A percentile compares a stretch with the other conserved stretches of the same genome.
These are phyloP conservation scores for Hymenoscyphus fructigenus DNA, from an alignment of 2,329 filamentous ascomycete species.

Conservation along the genomic window DNA sequence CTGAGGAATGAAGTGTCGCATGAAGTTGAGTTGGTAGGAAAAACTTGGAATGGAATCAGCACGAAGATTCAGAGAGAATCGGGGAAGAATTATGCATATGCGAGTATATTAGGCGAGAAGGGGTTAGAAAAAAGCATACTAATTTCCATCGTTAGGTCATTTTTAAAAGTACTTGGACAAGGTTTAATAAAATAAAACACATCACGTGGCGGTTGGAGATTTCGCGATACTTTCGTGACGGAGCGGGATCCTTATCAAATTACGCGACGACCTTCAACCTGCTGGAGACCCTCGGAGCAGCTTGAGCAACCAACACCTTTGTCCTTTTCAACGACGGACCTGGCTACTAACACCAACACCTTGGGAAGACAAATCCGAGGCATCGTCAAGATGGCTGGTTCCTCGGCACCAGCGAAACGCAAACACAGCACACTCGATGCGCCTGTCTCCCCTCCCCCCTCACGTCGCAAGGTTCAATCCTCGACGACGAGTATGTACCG, in stretches of 20 bases:
- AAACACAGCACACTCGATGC: slow-evolving; percentile 27
- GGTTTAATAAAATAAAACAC: not conserved
- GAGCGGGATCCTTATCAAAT: too few species aligned
- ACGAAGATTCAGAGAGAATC: too few species aligned
- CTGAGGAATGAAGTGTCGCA: too few species aligned
- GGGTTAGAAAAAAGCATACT: too few species aligned
- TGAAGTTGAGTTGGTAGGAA: too few species aligned
- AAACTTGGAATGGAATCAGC: too few species aligned
- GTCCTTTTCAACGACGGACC: not conserved
- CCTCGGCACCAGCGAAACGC: slow-evolving; percentile 27
- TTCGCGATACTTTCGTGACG: not conserved
- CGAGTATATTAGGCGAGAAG: too few species aligned
- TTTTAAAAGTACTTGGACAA: too few species aligned
- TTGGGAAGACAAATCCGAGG: not conserved
- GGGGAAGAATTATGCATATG: too few species aligned
- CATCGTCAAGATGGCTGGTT: slow-evolving; percentile 25
- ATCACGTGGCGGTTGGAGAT: too few species aligned
- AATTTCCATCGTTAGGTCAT: too few species aligned
- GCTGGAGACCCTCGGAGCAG: not conserved
- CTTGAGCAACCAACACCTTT: not conserved
- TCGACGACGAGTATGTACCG: slow-evolving; percentile 37
- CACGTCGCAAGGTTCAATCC: slow-evolving; percentile 37
- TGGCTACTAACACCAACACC: not conserved
- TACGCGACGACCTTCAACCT: not conserved
- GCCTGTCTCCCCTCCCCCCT: slow-evolving; percentile 36